phyloP scores from a whole-genome alignment of 352 stramenopile species.

The Pythium aquatile region DNA sequence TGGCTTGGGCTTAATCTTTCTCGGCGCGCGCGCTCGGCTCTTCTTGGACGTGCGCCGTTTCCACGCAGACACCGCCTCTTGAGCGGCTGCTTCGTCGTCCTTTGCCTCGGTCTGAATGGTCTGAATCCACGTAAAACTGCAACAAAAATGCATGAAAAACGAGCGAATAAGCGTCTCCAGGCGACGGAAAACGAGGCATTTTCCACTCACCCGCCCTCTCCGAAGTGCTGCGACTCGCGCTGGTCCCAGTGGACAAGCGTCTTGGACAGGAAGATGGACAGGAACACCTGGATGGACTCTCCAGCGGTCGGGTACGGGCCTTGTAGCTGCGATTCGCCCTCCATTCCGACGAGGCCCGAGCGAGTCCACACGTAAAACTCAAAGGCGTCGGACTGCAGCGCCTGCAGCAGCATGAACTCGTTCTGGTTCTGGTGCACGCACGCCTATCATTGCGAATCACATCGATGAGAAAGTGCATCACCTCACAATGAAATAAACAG shows the following conservation, averaged over 20 bases:
- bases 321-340: conserved; percentile 42
- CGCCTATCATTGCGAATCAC: conserved; percentile 30
- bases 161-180: too few species aligned
- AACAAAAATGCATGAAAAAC: background rate
- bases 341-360: conserved; percentile 41
- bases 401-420: conserved; percentile 68
- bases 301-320: conserved; percentile 33
- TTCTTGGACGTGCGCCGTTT: conserved; percentile 22
- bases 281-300: conserved; percentile 51
- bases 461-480: conserved; percentile 14
- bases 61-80: background rate
- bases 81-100: conserved; percentile 26
- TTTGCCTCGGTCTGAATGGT: conserved; percentile 50
- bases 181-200: background rate
- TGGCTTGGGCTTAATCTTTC: conserved; percentile 13
- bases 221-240: conserved; percentile 45
- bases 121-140: conserved; percentile 73
- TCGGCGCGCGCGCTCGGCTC: conserved; percentile 30
- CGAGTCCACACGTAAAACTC: conserved; percentile 60
- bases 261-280: conserved; percentile 43
- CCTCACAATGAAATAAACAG: conserved; percentile 6
- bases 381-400: conserved; percentile 37
- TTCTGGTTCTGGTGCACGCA: conserved; percentile 59
- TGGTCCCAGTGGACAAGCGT: conserved; percentile 59
- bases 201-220: conserved; percentile 39